Evolutionary conservation across 257 asterid species (phyloP).

Genomic region (Solanum tarapatanum): DNA sequence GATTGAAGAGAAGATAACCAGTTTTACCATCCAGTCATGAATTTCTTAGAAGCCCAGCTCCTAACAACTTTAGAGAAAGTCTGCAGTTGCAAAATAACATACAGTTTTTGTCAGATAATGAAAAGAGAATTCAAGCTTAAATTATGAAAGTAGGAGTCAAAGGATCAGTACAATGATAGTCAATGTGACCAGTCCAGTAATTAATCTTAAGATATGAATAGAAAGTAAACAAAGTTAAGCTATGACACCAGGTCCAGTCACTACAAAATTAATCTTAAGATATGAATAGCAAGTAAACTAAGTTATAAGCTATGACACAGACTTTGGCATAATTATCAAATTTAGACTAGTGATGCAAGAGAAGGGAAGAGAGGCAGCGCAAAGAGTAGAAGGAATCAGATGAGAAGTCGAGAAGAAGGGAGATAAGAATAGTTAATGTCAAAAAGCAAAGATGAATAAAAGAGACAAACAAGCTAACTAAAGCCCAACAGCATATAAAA

Average conservation of each 20-base stretch:
- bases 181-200: neutral
- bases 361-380: neutral
- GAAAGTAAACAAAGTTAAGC: neutral
- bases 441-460: neutral
- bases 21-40: constrained; percentile 94
- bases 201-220: neutral
- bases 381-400: neutral
- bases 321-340: neutral
- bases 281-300: neutral
- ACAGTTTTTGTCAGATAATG: neutral
- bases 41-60: constrained; percentile 97
- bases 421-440: neutral
- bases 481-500: neutral
- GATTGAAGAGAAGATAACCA: neutral
- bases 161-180: neutral
- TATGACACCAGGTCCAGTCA: neutral
- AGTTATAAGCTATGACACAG: neutral
- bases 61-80: constrained; percentile 83
- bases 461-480: neutral
- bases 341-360: neutral
- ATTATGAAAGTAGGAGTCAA: neutral
- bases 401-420: neutral
- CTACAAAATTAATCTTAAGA: neutral
- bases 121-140: neutral
- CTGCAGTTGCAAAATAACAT: constrained; percentile 34